Evolutionary conservation across 306 rosid species (phyloP).

Genomic region (Prunus salicina): DNA sequence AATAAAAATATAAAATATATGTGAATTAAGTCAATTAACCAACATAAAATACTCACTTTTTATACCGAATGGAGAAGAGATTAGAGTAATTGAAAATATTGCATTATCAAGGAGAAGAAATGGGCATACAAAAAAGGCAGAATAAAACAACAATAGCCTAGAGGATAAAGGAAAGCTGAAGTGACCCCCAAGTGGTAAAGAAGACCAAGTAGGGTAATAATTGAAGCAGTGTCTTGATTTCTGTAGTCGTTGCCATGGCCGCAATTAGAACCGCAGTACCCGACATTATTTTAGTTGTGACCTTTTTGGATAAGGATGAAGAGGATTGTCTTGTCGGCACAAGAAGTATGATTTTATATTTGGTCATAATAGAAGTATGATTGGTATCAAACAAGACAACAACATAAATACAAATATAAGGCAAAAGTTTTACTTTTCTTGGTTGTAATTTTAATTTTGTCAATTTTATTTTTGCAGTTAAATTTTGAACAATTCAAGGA

Average conservation of each 20-base stretch:
- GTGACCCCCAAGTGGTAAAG: neutral
- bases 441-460: too few relatives aligned
- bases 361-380: neutral
- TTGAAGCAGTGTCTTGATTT: neutral
- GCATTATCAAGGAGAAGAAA: too few relatives aligned
- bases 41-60: too few relatives aligned
- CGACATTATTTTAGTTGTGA: neutral
- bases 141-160: too few relatives aligned
- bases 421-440: too few relatives aligned
- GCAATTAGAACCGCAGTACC: neutral
- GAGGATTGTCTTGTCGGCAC: neutral
- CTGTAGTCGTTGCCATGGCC: neutral
- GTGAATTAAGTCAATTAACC: too few relatives aligned
- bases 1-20: too few relatives aligned
- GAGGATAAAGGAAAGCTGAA: neutral
- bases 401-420: neutral
- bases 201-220: neutral
- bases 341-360: neutral
- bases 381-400: neutral
- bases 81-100: too few relatives aligned
- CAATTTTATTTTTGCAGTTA: too few relatives aligned
- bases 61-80: too few relatives aligned
- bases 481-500: too few relatives aligned
- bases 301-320: neutral
- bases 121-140: too few relatives aligned